phyloP scores from a whole-genome alignment of 768 basidiomycete species.

The Pisolithus tinctorius region DNA sequence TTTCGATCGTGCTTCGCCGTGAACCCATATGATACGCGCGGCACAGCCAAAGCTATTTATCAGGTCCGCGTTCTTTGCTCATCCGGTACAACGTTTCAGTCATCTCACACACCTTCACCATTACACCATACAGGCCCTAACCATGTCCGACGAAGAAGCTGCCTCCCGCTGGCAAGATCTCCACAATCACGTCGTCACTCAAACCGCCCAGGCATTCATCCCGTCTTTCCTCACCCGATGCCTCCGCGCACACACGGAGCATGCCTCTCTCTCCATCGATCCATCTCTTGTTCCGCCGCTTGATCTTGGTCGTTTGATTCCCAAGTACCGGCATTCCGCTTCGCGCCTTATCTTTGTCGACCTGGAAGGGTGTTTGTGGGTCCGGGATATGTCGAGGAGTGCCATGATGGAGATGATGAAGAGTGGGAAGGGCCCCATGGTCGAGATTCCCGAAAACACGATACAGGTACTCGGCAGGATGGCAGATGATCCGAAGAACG shows the following conservation, averaged over 20 bases:
- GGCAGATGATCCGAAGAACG: constrained; percentile 58
- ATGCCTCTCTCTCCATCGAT: constrained; percentile 29
- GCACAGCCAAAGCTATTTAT: constrained; percentile 76
- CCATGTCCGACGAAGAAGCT: constrained; percentile 72
- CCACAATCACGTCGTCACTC: constrained; percentile 78
- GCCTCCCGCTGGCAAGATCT: constrained; percentile 77
- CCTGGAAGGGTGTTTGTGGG: constrained; percentile 75
- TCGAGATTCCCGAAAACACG: constrained; percentile 32
- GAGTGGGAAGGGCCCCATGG: constrained; percentile 17
- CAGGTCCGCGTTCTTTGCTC: constrained; percentile 23
- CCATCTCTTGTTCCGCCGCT: constrained; percentile 32
- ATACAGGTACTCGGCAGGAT: constrained; percentile 51
- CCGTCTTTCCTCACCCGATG: constrained; percentile 72
- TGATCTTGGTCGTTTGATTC: constrained; percentile 47
- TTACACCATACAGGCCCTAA: constrained; percentile 45
- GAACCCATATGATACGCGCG: constrained; percentile 80
- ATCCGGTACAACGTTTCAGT: neutral
- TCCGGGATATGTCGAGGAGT: constrained; percentile 40
- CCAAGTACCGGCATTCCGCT: constrained; percentile 58
- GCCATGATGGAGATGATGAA: neutral
- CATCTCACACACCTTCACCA: no score
- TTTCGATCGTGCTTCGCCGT: constrained; percentile 82
- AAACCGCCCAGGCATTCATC: constrained; percentile 81
- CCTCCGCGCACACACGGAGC: constrained; percentile 67
- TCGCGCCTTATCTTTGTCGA: constrained; percentile 68